Evolutionary conservation across 75 land plant genomes (phyloP), one percentile per base, ranked within the genome.

Genomic region (Selaginella moellendorffii): DNA sequence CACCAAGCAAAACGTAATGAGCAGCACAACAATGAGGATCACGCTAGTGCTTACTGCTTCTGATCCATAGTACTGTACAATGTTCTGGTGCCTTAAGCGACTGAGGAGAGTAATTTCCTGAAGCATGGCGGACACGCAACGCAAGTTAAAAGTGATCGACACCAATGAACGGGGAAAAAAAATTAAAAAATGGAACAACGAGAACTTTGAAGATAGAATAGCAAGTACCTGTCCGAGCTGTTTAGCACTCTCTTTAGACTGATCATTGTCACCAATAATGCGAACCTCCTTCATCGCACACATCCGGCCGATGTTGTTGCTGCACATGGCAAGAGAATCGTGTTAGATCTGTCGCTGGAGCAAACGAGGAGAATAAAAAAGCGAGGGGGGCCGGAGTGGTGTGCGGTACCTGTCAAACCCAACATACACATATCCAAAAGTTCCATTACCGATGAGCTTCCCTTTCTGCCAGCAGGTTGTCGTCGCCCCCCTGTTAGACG

Each of bases 211-310:
- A n/a, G n/a, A 56, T n/a, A 56, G 8, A 56, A 56, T 24, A 56
- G 21, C 21, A 56, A 56, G 59, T 24, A 56, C 59, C 59, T 56
- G 59, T 56, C 59, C 59, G 19, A 56, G 59, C 24, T 56, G 59
- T 56, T 56, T 56, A 21, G 59, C 59, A 56, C 59, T 56, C n/a
- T 56, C 59, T 24, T 56, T 85, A 24, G 97, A 87, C 62, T 81
- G 75, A 36, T 64, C 65, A 79, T 91, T 92, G 78, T 88, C 97
- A 51, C 74, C 73, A 63, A 85, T 77, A 31, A 84, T 71, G 29
- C 63, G 77, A 29, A 91, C 95, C 71, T 91, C 97, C 52, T 91
- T 91, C 68, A 91, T 91, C 42, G 97, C 97, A 81, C 97, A 91
- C 83, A 91, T 80, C 61, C 82, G 83, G 28, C 97, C 97, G 59